phyloP scores from a whole-genome alignment of 2,329 filamentous ascomycete genomes.

The Xylaria sp. region DNA sequence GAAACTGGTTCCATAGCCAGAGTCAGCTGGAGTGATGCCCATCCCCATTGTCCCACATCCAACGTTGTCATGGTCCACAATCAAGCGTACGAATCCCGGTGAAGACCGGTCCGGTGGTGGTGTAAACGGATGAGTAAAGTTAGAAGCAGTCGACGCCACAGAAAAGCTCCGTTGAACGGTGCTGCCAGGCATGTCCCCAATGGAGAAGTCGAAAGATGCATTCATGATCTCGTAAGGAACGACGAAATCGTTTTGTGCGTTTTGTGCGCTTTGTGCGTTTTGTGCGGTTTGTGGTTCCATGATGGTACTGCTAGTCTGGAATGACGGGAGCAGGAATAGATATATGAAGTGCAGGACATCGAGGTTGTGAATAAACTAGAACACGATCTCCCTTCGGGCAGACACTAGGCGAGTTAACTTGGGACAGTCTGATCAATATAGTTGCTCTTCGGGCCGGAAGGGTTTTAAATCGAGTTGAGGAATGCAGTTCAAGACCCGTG shows the following conservation, averaged over 20 bases:
- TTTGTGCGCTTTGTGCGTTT: no score
- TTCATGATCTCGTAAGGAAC: no score
- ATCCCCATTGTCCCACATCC: constrained; percentile 37
- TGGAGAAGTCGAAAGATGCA: constrained; percentile 38
- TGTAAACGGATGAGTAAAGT: constrained; percentile 46
- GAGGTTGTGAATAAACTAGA: constrained; percentile 14
- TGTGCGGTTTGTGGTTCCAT: no score
- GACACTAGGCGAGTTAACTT: constrained; percentile 37
- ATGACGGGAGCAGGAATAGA: constrained; percentile 47
- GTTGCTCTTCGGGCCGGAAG: constrained; percentile 44
- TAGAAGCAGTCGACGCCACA: constrained; percentile 46
- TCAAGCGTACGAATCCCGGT: constrained; percentile 41
- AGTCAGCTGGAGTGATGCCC: constrained; percentile 46
- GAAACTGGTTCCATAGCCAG: constrained; percentile 37
- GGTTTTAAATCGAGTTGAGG: constrained; percentile 42
- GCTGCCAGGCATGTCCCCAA: constrained; percentile 39
- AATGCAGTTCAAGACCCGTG: constrained; percentile 43
- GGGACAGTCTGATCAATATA: constrained; percentile 46
- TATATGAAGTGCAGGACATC: constrained; percentile 35
- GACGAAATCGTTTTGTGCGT: no score
- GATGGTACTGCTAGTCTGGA: constrained; percentile 38
- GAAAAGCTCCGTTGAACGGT: constrained; percentile 48
- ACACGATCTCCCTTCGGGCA: constrained; percentile 4
- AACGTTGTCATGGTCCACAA: constrained; percentile 44
- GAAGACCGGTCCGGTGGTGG: constrained; percentile 50